These are phyloP conservation scores for Cryphonectria japonica DNA, from an alignment of 2,329 filamentous ascomycete genomes.

Conservation along the genomic window DNA sequence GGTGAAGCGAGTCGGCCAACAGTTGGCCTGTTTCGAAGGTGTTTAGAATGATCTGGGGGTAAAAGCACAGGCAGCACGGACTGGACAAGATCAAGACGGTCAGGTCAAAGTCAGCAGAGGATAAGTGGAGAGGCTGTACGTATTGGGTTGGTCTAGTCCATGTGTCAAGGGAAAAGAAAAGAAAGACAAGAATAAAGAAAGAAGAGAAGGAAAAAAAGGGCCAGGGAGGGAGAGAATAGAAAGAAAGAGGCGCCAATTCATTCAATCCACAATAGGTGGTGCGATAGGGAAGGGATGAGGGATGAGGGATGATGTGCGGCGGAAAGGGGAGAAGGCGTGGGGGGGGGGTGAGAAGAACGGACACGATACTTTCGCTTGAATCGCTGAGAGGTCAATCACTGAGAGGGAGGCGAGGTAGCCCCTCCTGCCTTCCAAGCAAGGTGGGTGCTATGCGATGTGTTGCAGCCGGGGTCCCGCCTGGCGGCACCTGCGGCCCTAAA, in stretches of 20 bases:
- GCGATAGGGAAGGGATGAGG: neutral
- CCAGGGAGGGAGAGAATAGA: neutral
- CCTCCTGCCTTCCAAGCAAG: neutral
- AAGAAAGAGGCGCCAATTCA: neutral
- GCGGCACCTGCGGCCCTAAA: neutral
- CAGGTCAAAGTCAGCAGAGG: neutral
- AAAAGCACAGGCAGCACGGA: conserved; percentile 2
- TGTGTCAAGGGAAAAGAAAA: neutral
- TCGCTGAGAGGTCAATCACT: neutral
- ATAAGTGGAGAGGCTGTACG: neutral
- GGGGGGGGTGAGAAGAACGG: neutral
- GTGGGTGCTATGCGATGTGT: neutral
- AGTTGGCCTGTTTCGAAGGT: conserved; percentile 3
- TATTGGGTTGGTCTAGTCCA: neutral
- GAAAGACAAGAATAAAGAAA: neutral
- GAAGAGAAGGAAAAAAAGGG: neutral
- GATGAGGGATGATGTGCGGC: neutral
- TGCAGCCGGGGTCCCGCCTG: conserved; percentile 2
- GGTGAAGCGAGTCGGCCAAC: neutral
- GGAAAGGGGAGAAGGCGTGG: conserved; percentile 16
- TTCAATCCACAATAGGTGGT: neutral
- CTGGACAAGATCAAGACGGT: neutral
- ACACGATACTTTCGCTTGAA: neutral
- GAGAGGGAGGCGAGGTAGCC: no score
- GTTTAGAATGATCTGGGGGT: neutral